Evolutionary conservation across 345 rosid genomes (phyloP).

Genomic region (Populus pruinosa): DNA sequence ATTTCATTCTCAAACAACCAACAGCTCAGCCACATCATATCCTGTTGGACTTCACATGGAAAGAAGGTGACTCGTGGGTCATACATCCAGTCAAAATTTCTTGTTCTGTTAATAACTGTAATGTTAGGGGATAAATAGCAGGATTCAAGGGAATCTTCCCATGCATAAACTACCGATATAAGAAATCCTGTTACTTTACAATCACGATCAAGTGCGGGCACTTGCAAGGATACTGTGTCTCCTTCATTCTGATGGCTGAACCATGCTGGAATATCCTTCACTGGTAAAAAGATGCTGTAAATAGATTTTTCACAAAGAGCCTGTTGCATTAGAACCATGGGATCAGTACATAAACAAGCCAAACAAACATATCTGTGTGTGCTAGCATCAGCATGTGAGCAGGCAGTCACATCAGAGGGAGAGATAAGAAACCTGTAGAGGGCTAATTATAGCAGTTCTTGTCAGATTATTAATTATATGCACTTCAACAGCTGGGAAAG

Average conservation of each 20-base stretch:
- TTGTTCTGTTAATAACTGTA: neutral
- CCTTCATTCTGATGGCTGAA: slow-evolving; percentile 8
- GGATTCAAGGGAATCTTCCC: neutral
- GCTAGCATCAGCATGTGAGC: no score
- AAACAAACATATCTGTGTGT: no score
- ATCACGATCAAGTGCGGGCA: slow-evolving; percentile 1
- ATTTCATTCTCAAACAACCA: neutral
- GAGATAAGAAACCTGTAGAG: slow-evolving; percentile 8
- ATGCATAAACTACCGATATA: neutral
- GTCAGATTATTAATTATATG: slow-evolving; percentile 10
- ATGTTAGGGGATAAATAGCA: neutral
- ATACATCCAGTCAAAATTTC: neutral
- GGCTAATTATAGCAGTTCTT: neutral
- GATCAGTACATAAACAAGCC: no score
- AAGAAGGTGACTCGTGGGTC: neutral
- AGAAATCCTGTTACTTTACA: neutral
- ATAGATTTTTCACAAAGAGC: slow-evolving; percentile 3
- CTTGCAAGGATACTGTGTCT: neutral
- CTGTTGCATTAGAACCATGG: neutral
- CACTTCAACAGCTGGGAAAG: neutral
- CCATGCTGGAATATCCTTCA: slow-evolving; percentile 8
- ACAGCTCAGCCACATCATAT: neutral
- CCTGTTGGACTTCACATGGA: neutral
- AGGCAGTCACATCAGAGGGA: no score
- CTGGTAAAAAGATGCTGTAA: slow-evolving; percentile 3